Evolutionary conservation across 768 basidiomycete genomes (phyloP), one percentile per base, ranked within the genome.

Genomic region (Lactifluus hygrophoroides): DNA sequence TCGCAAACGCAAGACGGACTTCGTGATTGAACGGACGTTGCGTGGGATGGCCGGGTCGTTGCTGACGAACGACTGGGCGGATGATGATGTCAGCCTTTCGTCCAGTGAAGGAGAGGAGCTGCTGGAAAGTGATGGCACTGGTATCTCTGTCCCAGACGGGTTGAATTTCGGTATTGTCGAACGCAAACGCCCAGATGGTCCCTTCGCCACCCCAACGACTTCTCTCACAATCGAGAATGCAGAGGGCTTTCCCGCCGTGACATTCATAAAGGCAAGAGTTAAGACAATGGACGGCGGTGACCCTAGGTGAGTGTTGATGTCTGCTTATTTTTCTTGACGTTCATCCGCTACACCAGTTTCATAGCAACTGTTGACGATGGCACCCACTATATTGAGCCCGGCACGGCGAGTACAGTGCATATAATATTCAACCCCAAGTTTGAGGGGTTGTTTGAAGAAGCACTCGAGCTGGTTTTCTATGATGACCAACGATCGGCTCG

Each of bases 161-260:
- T 66, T 80, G 13, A 76, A 85, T 64, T 79, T 85, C 50, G 81
- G 74, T 3, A 70, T 84, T 35, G 65, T 85, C 5, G 76, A 79
- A n/a, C 66, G 69, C 3, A 56, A 57, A 0, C 67, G 65, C n/a
- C 74, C 73, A 1, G 43, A 55, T 8, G 47, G 30, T 14, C 67
- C 66, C 3, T 57, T 64, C 23, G 47, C 37, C 7, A 56, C 45
- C 10, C 35, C 27, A 32, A 19, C 21, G 32, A 34, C 16, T 37
- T 68, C 14, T 38, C 49, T 14, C 43, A 70, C 19, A 35, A 64
- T 48, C 59, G 37, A 44, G 56, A 61, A 27, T 38, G 52, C 23
- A 45, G 62, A 23, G 23, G 57, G 34, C 23, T 37, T 27, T 54
- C 34, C 57, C 3, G 21, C 28, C 64, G 48, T 40, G 55, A 51